Conservation (phyloP, 2,329 filamentous ascomycete genomes). For the Endothia cerciana region DNA sequence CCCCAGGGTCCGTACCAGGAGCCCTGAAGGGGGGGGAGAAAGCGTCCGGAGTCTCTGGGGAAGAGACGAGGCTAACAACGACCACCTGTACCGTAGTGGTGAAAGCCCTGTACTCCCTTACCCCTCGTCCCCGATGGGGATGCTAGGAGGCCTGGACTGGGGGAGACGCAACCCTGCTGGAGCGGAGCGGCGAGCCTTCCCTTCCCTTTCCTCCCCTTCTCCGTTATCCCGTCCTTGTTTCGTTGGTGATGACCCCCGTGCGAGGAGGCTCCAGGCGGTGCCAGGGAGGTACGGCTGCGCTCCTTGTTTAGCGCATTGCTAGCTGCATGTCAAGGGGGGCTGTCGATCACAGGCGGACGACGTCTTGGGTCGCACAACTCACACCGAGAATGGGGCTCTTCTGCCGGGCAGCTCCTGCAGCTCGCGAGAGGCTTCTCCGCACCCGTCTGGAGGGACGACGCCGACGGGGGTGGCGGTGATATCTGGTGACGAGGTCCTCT, state of each 20-base stretch:
- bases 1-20: slow-evolving; percentile 8
- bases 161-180: background rate
- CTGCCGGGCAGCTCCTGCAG: background rate
- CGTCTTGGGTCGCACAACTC: slow-evolving; percentile 8
- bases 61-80: slow-evolving; percentile 2
- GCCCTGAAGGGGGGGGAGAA: slow-evolving; percentile 1
- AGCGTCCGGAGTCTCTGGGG: slow-evolving; percentile 2
- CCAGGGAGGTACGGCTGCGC: background rate
- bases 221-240: background rate
- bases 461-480: background rate
- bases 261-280: background rate
- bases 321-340: slow-evolving; percentile 14
- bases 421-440: background rate
- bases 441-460: background rate
- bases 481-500: background rate
- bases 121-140: background rate
- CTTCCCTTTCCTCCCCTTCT: background rate
- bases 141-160: background rate
- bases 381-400: background rate
- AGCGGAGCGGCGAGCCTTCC: background rate
- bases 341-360: background rate
- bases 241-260: background rate
- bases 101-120: slow-evolving; percentile 4
- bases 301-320: slow-evolving; percentile 11
- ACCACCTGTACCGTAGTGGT: slow-evolving; percentile 1